Evolutionary conservation across 768 basidiomycete species (phyloP).

Genomic region (Russula compacta): DNA sequence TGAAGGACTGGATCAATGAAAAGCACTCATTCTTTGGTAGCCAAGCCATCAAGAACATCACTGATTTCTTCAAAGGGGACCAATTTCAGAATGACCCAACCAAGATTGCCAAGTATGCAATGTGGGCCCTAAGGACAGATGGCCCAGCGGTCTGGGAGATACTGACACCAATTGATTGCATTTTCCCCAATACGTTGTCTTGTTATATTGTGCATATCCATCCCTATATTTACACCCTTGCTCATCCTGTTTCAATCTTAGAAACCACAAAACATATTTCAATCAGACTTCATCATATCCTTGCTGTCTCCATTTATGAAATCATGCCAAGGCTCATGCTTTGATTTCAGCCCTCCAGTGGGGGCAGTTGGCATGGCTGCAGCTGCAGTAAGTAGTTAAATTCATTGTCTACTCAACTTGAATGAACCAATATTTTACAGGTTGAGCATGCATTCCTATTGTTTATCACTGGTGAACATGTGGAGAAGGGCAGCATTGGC

Average conservation of each 20-base stretch:
- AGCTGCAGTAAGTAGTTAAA: background rate
- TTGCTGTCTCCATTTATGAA: background rate
- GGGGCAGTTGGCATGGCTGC: background rate
- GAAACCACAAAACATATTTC: background rate
- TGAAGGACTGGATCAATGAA: too few relatives aligned
- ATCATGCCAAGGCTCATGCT: background rate
- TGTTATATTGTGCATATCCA: background rate
- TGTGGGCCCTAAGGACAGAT: too few relatives aligned
- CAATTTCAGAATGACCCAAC: too few relatives aligned
- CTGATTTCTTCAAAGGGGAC: too few relatives aligned
- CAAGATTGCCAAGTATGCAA: too few relatives aligned
- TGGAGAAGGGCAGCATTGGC: background rate
- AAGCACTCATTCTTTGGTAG: too few relatives aligned
- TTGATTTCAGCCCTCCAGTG: background rate
- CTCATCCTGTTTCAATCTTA: background rate
- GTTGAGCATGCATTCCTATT: background rate
- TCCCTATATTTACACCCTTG: background rate
- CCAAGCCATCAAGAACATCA: too few relatives aligned
- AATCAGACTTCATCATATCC: background rate
- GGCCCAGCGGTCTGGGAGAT: too few relatives aligned
- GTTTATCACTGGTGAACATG: background rate
- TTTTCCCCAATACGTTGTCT: background rate
- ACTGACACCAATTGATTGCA: too few relatives aligned
- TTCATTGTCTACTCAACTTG: background rate
- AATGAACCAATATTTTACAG: background rate